Evolutionary conservation across 2,329 filamentous ascomycete genomes (phyloP), one percentile per base, ranked within the genome.

Genomic region (Cladosporium sp.): DNA sequence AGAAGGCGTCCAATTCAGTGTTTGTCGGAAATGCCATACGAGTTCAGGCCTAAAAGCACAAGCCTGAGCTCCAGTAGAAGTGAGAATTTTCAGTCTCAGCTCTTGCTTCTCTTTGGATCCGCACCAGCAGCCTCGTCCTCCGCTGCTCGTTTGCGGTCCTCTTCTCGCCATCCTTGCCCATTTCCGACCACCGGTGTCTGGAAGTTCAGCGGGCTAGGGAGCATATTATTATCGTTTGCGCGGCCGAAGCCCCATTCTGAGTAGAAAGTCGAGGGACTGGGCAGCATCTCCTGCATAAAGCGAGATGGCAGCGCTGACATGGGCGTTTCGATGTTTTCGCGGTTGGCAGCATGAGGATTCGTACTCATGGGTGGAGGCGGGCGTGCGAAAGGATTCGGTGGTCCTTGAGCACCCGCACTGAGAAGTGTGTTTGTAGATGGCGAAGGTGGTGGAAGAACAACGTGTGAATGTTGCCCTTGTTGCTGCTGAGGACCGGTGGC

Each of bases 271-370:
- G 89, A 95, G 0, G 94, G 94, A 58, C 90, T 96, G 0, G 94
- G 92, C 15, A 97, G 80, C 56, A 97, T 86, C 64, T 89, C 90
- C 59, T 87, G 88, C 66, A 97, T 87, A 73, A 97, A 97, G 40
- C 93, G 86, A 52, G 90, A 96, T 0, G 94, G 94, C 11, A 99
- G 80, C 3, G 93, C 92, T 1, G 92, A 97, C n/a, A 95, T 92
- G 0, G 94, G 94, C 0, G 94, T 94, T 70, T 94, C 87, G 47
- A 85, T 87, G 39, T 70, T 63, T 75, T 51, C 74, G 60, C 61
- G 58, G 20, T 63, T 65, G 37, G 63, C 68, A 68, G 76, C 59
- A 74, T 75, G 67, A 8, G 69, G 65, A 43, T 72, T 73, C 42
- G 78, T 75, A 66, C 82, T 84, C 59, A 85, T 81, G 28, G 92